Base-by-base conservation (phyloP, 768 basidiomycete species). In the Russula olivacea region DNA sequence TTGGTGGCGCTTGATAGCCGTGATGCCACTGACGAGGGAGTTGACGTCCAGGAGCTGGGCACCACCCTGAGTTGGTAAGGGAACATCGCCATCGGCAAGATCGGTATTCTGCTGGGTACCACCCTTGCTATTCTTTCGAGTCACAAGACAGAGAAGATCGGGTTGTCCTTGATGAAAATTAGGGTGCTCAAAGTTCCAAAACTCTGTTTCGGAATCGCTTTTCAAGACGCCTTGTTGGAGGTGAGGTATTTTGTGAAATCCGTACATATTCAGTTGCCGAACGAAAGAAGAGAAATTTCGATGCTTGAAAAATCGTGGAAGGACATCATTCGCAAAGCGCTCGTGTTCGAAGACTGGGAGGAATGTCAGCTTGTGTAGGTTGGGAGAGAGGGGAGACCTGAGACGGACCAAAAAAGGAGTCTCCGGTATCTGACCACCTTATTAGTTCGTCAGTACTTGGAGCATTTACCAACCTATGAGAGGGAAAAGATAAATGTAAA, bases 221-320 rank as follows among this genome's bases (percentile, higher is more conserved):
- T 86, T 89, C 65, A 98, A 81, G 30, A 93, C 93, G 51, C 95
- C 94, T 73, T 96, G 91, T 70, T 96, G 94, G 21, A 98, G 84
- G 72, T 98, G 94, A 0, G 94, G 95, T 52, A 98, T 92, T 77
- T 90, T 90, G 81, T 91, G 90, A 73, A 94, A 93, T 59, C 91
- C 91, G 74, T 95, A 97, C 90, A 94, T 94, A 80, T 95, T 97
- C 68, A 95, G 80, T 72, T 97, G 93, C 15, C 93, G 82, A 19
- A 95, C 93, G 69, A 97, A 97, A 38, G 88, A 90, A 61, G 84
- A 83, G 75, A 97, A 98, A 73, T 96, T 97, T 64, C 89, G 86
- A 76, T 98, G 97, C 73, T 99, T 99, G 85, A 98, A 99, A 86
- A 89, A 98, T 48, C 86, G 83, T 3, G 92, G 92, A 8, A 98